A percentile compares a stretch with the other conserved stretches of the same genome.
Evolutionary conservation across 768 basidiomycete genomes (phyloP).

Genomic region (Termitomyces sp.): DNA sequence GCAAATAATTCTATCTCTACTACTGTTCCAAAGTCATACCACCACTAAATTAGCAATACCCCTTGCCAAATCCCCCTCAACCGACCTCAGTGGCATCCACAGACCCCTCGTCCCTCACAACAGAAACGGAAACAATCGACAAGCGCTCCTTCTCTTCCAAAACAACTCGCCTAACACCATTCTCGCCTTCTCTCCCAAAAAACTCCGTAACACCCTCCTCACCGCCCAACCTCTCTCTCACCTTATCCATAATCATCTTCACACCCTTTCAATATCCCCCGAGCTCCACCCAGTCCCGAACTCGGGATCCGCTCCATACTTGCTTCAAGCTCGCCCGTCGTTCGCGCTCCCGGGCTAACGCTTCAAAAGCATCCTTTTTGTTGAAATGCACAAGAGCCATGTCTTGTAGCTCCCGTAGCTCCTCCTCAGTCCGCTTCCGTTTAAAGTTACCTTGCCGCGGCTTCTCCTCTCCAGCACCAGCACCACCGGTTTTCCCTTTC

Average conservation of each 20-base stretch:
- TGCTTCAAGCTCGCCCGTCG: constrained; percentile 33
- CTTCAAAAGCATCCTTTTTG: constrained; percentile 46
- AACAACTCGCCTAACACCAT: constrained; percentile 2
- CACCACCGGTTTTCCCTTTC: no score
- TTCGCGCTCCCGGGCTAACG: constrained; percentile 24
- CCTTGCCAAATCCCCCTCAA: background rate
- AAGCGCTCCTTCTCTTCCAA: constrained; percentile 3
- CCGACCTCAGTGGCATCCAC: no score
- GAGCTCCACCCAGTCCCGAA: constrained; percentile 53
- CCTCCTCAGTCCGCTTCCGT: constrained; percentile 8
- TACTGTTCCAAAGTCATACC: background rate
- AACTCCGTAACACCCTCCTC: constrained; percentile 38
- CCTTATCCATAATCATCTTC: constrained; percentile 43
- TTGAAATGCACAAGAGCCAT: constrained; percentile 51
- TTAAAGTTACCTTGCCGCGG: constrained; percentile 3
- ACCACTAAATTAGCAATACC: background rate
- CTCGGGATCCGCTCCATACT: constrained; percentile 45
- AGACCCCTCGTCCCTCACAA: background rate
- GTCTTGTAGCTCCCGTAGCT: constrained; percentile 23
- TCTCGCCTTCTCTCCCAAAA: constrained; percentile 21
- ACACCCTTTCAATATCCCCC: constrained; percentile 41
- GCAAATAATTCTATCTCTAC: background rate
- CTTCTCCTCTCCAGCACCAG: constrained; percentile 8
- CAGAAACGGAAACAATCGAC: background rate
- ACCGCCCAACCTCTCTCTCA: constrained; percentile 45